Evolutionary conservation across 2,329 filamentous ascomycete species (phyloP).

Genomic region (Domatiomyces globalis): DNA sequence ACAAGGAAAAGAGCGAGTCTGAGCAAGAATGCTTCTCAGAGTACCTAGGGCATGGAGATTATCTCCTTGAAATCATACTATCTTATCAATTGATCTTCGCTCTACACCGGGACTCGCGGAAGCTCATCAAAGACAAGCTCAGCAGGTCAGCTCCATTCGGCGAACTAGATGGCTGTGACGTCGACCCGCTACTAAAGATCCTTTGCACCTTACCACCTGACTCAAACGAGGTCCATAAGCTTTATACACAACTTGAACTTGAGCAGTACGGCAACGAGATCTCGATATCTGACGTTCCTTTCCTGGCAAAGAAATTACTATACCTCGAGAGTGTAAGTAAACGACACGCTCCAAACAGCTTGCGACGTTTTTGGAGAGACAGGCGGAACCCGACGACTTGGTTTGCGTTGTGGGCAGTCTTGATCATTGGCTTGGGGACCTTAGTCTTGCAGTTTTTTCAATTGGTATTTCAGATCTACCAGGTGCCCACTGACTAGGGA

Average conservation of each 20-base stretch:
- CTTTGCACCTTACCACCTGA: neutral
- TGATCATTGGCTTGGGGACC: constrained; percentile 1
- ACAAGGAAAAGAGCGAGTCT: neutral
- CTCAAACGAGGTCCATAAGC: neutral
- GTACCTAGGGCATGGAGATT: constrained; percentile 1
- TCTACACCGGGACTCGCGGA: neutral
- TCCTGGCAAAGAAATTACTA: constrained; percentile 3
- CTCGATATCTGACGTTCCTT: constrained; percentile 2
- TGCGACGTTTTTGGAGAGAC: constrained; percentile 2
- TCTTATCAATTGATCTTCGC: constrained; percentile 4
- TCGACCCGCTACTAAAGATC: neutral
- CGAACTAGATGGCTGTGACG: neutral
- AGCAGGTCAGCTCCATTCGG: neutral
- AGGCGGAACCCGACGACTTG: constrained; percentile 1
- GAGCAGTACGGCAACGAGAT: constrained; percentile 2
- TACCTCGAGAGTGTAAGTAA: constrained; percentile 3
- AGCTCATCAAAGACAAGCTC: constrained; percentile 1
- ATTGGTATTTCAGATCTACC: constrained; percentile 4
- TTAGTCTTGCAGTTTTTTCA: constrained; percentile 2
- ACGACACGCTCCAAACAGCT: constrained; percentile 1
- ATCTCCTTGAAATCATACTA: constrained; percentile 3
- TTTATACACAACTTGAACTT: neutral
- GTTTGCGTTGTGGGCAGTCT: constrained; percentile 5
- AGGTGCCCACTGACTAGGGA: too few relatives aligned
- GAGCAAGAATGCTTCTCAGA: neutral